Evolutionary conservation across 495 filamentous ascomycete genomes (phyloP).

Genomic region (Hypoxylon fragiforme): DNA sequence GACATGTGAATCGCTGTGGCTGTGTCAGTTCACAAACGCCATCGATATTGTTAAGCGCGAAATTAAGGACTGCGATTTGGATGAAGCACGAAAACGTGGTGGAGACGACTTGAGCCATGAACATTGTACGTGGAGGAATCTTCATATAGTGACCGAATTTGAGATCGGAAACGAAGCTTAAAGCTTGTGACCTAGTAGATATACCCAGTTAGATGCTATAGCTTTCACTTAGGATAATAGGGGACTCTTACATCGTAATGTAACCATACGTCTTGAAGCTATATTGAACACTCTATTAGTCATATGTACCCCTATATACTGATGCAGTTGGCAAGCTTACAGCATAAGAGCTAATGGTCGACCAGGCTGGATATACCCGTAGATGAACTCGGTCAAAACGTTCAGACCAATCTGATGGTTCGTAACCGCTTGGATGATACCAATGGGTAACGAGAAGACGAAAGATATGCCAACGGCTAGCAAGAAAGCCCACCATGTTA

Average conservation of each 20-base stretch:
- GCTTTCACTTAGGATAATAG: not conserved
- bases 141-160: constrained; percentile 74
- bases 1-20: constrained; percentile 67
- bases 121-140: constrained; percentile 67
- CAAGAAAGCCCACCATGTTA: constrained; percentile 69
- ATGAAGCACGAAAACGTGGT: constrained; percentile 68
- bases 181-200: constrained; percentile 49
- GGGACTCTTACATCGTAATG: constrained; percentile 59
- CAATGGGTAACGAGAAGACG: constrained; percentile 57
- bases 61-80: constrained; percentile 66
- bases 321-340: constrained; percentile 22
- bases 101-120: constrained; percentile 68
- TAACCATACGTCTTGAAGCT: constrained; percentile 77
- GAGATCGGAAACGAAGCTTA: constrained; percentile 58
- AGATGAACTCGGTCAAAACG: constrained; percentile 71
- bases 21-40: constrained; percentile 64
- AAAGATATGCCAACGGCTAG: constrained; percentile 64
- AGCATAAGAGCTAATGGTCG: constrained; percentile 69
- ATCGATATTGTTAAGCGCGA: constrained; percentile 63
- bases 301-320: not conserved
- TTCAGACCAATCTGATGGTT: constrained; percentile 72
- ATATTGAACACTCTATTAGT: not conserved
- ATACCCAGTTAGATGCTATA: not conserved
- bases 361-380: constrained; percentile 71
- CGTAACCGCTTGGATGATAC: constrained; percentile 66